Evolutionary conservation across 116 monocot species (phyloP), one percentile per base, ranked within the genome.

Genomic region (Phalaenopsis hybrid): DNA sequence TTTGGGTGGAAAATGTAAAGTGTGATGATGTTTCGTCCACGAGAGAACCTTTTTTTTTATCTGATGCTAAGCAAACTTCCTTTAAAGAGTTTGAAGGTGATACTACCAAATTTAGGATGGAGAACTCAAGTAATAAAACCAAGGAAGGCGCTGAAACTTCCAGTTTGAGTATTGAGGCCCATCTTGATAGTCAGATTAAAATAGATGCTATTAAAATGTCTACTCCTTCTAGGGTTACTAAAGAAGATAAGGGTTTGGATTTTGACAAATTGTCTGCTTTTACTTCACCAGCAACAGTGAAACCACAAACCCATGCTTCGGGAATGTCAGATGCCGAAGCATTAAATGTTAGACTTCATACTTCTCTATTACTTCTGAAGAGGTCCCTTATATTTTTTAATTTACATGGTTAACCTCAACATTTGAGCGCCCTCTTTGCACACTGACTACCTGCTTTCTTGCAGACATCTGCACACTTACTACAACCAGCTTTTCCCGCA

Each of bases 11-110:
- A 48, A 31, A 33, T 34, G 28, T 0, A 8, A 25, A 51, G 13
- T 51, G 33, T 46, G 78, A 81, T 28, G 50, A 46, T 8, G 20
- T 46, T 75, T n/a, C 75, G n/a, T 46, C 10, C 45, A 46, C 59
- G 51, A 57, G 44, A 44, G 44, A 68, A 48, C 76, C 77, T 82
- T 46, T 20, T 37, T 15, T 79, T 74, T 82, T 78, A 63, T 13
- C 23, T 17, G 37, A 57, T 82, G 23, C 59, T 79, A 65, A 55
- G 37, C 68, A 85, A 41, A 15, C 44, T 17, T 77, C 77, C 3
- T 49, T 58, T 20, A 33, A 86, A 73, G 74, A 87, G 77, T 43
- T 44, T 78, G 45, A n/a, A 33, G 57, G 37, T 37, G 43, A 20
- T 58, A 34, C 34, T 9, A 58, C 28, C 25, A 49, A 33, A 41